Percentiles rank a stretch among this genome's conserved stretches.
phyloP scores from a whole-genome alignment of 768 basidiomycete genomes.

The Podaxis sp. region DNA sequence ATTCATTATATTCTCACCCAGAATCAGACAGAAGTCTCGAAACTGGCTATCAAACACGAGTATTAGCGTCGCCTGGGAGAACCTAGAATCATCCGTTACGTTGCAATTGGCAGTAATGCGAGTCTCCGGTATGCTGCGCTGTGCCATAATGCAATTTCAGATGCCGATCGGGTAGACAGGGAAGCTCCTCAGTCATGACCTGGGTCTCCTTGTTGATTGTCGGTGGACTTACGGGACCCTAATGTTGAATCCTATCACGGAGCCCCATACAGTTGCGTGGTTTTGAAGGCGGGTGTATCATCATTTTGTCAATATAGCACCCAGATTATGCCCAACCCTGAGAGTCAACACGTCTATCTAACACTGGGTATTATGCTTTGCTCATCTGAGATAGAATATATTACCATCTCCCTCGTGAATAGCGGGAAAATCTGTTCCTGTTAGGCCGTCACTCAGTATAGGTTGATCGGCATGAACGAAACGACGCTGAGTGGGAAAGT shows the following conservation, averaged over 20 bases:
- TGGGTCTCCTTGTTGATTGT: not conserved
- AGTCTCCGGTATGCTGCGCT: not conserved
- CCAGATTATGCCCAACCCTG: not conserved
- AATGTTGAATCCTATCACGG: slow-evolving; percentile 13
- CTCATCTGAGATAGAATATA: not conserved
- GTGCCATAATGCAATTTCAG: not conserved
- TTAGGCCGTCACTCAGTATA: not conserved
- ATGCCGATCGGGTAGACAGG: not conserved
- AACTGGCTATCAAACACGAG: not conserved
- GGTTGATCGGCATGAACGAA: not conserved
- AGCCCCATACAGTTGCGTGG: not conserved
- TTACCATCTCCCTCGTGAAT: no score
- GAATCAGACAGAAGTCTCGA: not conserved
- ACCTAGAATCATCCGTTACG: not conserved
- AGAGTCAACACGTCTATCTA: not conserved
- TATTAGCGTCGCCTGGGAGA: not conserved
- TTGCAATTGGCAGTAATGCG: not conserved
- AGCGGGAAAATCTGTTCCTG: not conserved
- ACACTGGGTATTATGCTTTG: not conserved
- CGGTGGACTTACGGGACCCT: slow-evolving; percentile 9
- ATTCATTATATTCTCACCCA: not conserved
- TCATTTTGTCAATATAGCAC: slow-evolving; percentile 1
- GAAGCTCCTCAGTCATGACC: not conserved
- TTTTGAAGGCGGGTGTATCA: not conserved
- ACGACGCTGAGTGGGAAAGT: not conserved